phyloP scores from a whole-genome alignment of 2,329 filamentous ascomycete genomes.

The Simplicillium sp. region DNA sequence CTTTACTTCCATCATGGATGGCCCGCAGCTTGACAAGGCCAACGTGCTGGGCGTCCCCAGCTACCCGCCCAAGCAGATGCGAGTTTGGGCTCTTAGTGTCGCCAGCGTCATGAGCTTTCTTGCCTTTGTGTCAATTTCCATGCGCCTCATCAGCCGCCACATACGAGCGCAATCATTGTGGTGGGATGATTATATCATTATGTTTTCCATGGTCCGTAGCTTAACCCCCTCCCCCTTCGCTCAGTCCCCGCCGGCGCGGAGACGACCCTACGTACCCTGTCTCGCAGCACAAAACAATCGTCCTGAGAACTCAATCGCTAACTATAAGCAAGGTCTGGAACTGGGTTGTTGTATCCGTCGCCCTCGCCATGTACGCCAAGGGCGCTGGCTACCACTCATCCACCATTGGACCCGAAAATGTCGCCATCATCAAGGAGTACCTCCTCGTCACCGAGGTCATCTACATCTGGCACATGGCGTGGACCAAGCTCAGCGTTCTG shows the following conservation, averaged over 20 bases:
- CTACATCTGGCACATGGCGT: slow-evolving; percentile 35
- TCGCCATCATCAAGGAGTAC: slow-evolving; percentile 34
- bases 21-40: too few species aligned
- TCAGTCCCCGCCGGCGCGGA: neutral
- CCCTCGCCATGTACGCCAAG: slow-evolving; percentile 32
- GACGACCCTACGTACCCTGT: neutral
- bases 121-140: slow-evolving; percentile 23
- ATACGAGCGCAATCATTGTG: slow-evolving; percentile 32
- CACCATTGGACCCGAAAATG: slow-evolving; percentile 20
- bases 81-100: neutral
- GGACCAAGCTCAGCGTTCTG: slow-evolving; percentile 39
- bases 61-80: slow-evolving; percentile 1
- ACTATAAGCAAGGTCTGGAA: slow-evolving; percentile 31
- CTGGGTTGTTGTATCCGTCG: slow-evolving; percentile 32
- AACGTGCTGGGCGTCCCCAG: slow-evolving; percentile 1
- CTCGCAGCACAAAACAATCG: too few species aligned
- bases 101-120: slow-evolving; percentile 24
- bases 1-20: too few species aligned
- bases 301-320: neutral
- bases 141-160: slow-evolving; percentile 30
- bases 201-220: slow-evolving; percentile 32
- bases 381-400: slow-evolving; percentile 38
- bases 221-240: neutral
- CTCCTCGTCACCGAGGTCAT: slow-evolving; percentile 36
- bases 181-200: slow-evolving; percentile 41